phyloP scores from a whole-genome alignment of 2,329 filamentous ascomycete genomes.

The Pseudonectria foliicola region DNA sequence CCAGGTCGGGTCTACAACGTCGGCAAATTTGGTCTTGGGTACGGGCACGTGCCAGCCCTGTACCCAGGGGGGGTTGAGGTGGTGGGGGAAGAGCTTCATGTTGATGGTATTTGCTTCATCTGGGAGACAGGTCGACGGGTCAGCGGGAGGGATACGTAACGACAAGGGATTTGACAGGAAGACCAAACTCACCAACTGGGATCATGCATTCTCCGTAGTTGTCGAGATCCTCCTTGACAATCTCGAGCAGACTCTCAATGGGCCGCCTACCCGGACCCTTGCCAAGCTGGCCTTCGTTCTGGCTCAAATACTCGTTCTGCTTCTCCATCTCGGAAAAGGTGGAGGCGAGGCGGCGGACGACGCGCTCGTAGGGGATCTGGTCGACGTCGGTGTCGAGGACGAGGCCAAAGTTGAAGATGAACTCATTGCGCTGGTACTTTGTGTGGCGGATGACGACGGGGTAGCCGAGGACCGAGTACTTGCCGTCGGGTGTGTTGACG shows the following conservation, averaged over 20 bases:
- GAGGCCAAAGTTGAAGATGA: slow-evolving; percentile 96
- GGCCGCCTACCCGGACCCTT: slow-evolving; percentile 47
- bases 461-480: slow-evolving; percentile 75
- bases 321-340: slow-evolving; percentile 88
- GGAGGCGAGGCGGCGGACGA: slow-evolving; percentile 77
- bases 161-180: neutral
- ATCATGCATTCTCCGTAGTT: slow-evolving; percentile 99
- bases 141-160: slow-evolving; percentile 1
- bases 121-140: slow-evolving; percentile 24
- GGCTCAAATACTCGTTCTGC: slow-evolving; percentile 76
- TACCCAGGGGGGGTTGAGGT: slow-evolving; percentile 68
- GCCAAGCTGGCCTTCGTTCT: slow-evolving; percentile 39
- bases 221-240: slow-evolving; percentile 79
- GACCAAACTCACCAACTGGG: slow-evolving; percentile 63
- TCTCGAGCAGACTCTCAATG: slow-evolving; percentile 79
- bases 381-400: slow-evolving; percentile 63
- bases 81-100: slow-evolving; percentile 87
- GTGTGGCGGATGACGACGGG: slow-evolving; percentile 80
- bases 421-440: slow-evolving; percentile 85
- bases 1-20: slow-evolving; percentile 61
- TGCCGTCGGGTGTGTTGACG: slow-evolving; percentile 62
- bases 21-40: slow-evolving; percentile 55
- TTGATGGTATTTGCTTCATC: slow-evolving; percentile 93
- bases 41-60: slow-evolving; percentile 89
- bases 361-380: slow-evolving; percentile 71